Base-by-base conservation (phyloP, 169 alveolate species). In the Plasmodium adleri region DNA sequence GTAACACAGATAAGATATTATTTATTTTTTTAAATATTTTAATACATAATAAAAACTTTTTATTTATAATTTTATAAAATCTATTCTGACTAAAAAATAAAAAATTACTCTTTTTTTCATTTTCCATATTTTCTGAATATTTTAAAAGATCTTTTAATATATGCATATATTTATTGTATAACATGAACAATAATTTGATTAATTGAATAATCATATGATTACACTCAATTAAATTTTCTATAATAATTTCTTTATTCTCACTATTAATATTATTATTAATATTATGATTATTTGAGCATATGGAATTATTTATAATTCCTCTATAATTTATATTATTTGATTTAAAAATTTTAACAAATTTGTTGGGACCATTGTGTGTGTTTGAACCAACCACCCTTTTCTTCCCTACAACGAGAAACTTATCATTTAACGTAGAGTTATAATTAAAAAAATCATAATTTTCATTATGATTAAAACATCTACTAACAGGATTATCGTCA, bases 201-300 rank as follows among this genome's bases (percentile, higher is more conserved):
- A 70, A 12, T 80, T 32, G 67, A 20, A 60, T 60, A 72, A 22
- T 80, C 24, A 80, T 6, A 9, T 58, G 49, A 22, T 60, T 80
- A 15, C 52, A 50, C 26, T 80, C 85, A 22, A 58, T 52, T 49
- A 68, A 58, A 20, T 68, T 50, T 26, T 56, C 90, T 47, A 80
- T 50, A 12, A 80, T 80, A 47, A 39, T 24, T 28, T 68, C 70
- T 32, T 80, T 80, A 22, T 50, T 10, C 12, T 10, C 17, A 4
- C 22, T 50, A 49, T 47, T 75, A 54, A 9, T 75, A 43, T 67
- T 75, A 49, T n/a, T 32, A 66, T 66, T 78, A 0, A 47, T 39
- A 17, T 15, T 43, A 59, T 39, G 47, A 20, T 6, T 72, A 45
- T 59, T 49, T 28, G 52, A 47, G 0, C 28, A n/a, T 15, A 32